These are phyloP conservation scores for Euphorbia corollata DNA, from an alignment of 441 rosid species.

Conservation along the genomic window DNA sequence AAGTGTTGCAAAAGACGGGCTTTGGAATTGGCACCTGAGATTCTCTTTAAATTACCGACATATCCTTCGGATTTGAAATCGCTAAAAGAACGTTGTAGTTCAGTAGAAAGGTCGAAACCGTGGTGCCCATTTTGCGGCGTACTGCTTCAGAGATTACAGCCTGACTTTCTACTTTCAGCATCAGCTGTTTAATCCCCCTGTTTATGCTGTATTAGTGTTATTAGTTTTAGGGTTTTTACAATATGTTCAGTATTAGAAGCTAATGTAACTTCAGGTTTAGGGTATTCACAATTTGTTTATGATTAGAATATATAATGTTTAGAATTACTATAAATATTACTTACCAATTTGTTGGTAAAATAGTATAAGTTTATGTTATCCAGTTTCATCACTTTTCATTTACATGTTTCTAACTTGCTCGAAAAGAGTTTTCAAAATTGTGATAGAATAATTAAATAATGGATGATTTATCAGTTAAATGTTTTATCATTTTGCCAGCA, in stretches of 20 bases:
- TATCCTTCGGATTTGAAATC: slow-evolving; percentile 38
- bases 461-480: no score
- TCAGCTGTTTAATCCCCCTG: slow-evolving; percentile 43
- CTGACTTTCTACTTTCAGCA: slow-evolving; percentile 70
- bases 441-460: no score
- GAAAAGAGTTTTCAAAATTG: no score
- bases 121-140: slow-evolving; percentile 80
- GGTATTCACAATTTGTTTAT: no score
- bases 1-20: slow-evolving; percentile 64
- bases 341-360: no score
- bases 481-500: no score
- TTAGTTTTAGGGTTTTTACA: background rate
- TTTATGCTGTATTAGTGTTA: background rate
- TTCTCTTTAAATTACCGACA: slow-evolving; percentile 41
- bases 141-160: slow-evolving; percentile 66
- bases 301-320: no score
- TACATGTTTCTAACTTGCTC: no score
- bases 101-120: slow-evolving; percentile 39
- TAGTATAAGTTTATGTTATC: no score
- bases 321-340: no score
- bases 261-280: background rate
- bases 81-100: slow-evolving; percentile 20
- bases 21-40: slow-evolving; percentile 45
- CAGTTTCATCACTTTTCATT: no score
- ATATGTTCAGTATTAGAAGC: background rate